Percentiles rank a stretch among this genome's conserved stretches.
These are phyloP conservation scores for Xylariaceae sp. DNA, from an alignment of 2,329 filamentous ascomycete species.

Conservation along the genomic window DNA sequence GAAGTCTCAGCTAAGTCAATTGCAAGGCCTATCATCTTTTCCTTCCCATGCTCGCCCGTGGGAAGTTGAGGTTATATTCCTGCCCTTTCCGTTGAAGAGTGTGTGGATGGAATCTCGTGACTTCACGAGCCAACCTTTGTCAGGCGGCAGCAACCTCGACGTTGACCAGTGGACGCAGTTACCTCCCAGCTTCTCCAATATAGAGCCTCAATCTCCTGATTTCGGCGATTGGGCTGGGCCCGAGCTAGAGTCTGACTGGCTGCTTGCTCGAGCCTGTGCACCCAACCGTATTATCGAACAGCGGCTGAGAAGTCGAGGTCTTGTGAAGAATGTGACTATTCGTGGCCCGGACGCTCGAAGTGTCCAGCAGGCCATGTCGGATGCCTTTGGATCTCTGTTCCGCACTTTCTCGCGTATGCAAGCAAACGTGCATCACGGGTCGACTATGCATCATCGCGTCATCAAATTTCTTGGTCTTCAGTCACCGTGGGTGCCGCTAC, in stretches of 20 bases:
- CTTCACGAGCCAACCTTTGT: slow-evolving; percentile 45
- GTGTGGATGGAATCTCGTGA: slow-evolving; percentile 56
- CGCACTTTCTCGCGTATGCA: slow-evolving; percentile 46
- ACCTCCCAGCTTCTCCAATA: slow-evolving; percentile 48
- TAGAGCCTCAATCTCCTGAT: slow-evolving; percentile 52
- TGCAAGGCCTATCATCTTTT: slow-evolving; percentile 57
- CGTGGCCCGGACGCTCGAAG: slow-evolving; percentile 67
- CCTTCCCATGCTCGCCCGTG: slow-evolving; percentile 68
- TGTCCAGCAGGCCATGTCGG: slow-evolving; percentile 64
- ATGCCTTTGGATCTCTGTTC: slow-evolving; percentile 63
- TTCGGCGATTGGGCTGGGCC: slow-evolving; percentile 51
- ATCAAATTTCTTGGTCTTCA: slow-evolving; percentile 62
- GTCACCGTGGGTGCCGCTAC: slow-evolving; percentile 73
- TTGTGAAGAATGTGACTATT: slow-evolving; percentile 67
- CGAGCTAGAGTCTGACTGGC: slow-evolving; percentile 58
- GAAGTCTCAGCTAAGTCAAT: slow-evolving; percentile 53
- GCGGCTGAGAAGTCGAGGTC: slow-evolving; percentile 73
- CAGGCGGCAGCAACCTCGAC: slow-evolving; percentile 35
- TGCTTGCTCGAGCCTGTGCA: slow-evolving; percentile 70
- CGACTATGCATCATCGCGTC: slow-evolving; percentile 39
- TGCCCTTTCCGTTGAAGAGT: slow-evolving; percentile 67
- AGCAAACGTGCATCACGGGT: slow-evolving; percentile 36
- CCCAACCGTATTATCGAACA: slow-evolving; percentile 65
- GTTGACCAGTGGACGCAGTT: slow-evolving; percentile 59
- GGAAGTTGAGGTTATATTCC: slow-evolving; percentile 75